These are phyloP conservation scores for Waitea zeae DNA, from an alignment of 1,284 basidiomycete species.

Conservation along the genomic window DNA sequence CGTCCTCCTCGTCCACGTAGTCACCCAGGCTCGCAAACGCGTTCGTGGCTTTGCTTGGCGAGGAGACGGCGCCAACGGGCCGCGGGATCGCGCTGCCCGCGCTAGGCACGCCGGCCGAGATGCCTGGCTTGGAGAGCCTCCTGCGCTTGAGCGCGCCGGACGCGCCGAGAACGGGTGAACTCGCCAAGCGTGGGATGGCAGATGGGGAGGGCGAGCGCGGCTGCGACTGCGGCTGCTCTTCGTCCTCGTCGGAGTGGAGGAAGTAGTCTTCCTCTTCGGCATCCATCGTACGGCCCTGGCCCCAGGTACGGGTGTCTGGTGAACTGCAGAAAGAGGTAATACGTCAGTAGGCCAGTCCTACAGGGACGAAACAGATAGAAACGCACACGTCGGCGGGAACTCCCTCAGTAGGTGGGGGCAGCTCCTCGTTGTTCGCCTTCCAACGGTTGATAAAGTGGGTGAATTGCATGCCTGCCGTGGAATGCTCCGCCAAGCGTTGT, in stretches of 20 bases:
- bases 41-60: conserved; percentile 56
- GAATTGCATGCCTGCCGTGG: conserved; percentile 53
- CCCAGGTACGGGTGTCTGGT: conserved; percentile 16
- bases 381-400: conserved; percentile 25
- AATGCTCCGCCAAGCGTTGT: conserved; percentile 42
- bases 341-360: conserved; percentile 5
- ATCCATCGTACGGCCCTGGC: conserved; percentile 36
- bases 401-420: conserved; percentile 36
- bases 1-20: conserved; percentile 49
- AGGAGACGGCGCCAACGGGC: conserved; percentile 30
- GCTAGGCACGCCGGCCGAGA: conserved; percentile 10
- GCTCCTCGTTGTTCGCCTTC: conserved; percentile 86
- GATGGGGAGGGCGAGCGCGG: conserved; percentile 18
- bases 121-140: conserved; percentile 19
- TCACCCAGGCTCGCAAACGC: too few relatives aligned
- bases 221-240: too few relatives aligned
- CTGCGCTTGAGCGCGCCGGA: conserved; percentile 35
- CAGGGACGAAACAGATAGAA: conserved; percentile 1
- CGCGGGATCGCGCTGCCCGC: conserved; percentile 12
- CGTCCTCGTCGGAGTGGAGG: conserved; percentile 52
- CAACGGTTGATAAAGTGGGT: conserved; percentile 59
- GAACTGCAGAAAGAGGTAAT: conserved; percentile 1
- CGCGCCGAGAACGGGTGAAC: conserved; percentile 19
- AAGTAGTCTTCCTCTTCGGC: conserved; percentile 84
- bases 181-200: conserved; percentile 15